phyloP scores from a whole-genome alignment of 2,329 filamentous ascomycete species.

The Peltaster fructicola region DNA sequence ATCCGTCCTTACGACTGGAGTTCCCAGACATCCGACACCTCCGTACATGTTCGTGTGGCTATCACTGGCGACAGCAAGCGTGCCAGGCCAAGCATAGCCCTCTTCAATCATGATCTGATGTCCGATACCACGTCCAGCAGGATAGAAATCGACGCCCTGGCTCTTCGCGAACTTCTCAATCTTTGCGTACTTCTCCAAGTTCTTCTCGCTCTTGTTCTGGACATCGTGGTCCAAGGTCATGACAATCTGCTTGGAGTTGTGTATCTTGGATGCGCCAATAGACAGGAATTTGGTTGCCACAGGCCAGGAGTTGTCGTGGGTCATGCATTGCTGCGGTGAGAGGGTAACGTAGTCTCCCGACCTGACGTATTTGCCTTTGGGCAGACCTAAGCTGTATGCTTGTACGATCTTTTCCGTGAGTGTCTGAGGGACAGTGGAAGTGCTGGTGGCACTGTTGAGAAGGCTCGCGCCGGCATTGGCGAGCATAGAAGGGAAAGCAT shows the following conservation, averaged over 20 bases:
- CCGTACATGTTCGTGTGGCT: slow-evolving; percentile 73
- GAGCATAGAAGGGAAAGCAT: slow-evolving; percentile 47
- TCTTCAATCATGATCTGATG: slow-evolving; percentile 89
- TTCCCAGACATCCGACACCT: slow-evolving; percentile 58
- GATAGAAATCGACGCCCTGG: slow-evolving; percentile 63
- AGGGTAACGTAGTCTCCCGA: slow-evolving; percentile 73
- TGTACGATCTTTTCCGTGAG: slow-evolving; percentile 90
- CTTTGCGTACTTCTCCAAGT: slow-evolving; percentile 64
- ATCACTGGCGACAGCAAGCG: slow-evolving; percentile 62
- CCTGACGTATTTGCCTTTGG: slow-evolving; percentile 56
- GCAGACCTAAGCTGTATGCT: slow-evolving; percentile 55
- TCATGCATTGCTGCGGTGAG: slow-evolving; percentile 58
- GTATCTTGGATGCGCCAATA: slow-evolving; percentile 58
- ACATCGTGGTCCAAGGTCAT: slow-evolving; percentile 81
- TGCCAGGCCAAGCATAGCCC: slow-evolving; percentile 70
- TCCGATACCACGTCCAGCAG: slow-evolving; percentile 63
- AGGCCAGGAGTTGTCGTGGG: slow-evolving; percentile 70
- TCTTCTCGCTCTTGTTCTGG: slow-evolving; percentile 61
- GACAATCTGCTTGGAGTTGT: slow-evolving; percentile 56
- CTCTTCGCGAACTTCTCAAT: slow-evolving; percentile 68
- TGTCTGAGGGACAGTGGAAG: slow-evolving; percentile 46
- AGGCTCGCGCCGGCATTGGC: slow-evolving; percentile 51
- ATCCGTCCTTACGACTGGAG: slow-evolving; percentile 71
- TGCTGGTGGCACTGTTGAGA: slow-evolving; percentile 41
- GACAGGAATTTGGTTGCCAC: slow-evolving; percentile 66